Conservation (phyloP, 257 asterid genomes). For the Nicotiana tabacum region DNA sequence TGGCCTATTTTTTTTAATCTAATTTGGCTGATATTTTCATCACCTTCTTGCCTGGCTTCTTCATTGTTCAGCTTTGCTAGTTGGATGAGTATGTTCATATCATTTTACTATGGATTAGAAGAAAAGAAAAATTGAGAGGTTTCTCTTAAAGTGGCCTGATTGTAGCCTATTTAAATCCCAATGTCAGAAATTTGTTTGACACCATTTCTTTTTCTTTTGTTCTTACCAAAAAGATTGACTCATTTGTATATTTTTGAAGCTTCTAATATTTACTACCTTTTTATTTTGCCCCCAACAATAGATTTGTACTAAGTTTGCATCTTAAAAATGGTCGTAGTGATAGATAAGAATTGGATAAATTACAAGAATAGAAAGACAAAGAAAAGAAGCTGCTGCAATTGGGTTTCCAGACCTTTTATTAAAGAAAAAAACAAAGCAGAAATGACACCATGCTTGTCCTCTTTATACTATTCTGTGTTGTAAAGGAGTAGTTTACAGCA, state of each 20-base stretch:
- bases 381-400: not conserved
- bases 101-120: not conserved
- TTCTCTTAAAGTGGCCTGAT: not conserved
- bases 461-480: not conserved
- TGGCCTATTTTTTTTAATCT: not conserved
- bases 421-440: too few relatives aligned
- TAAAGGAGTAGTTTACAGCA: not conserved
- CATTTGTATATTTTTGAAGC: not conserved
- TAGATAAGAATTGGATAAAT: not conserved
- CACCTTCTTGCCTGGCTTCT: not conserved
- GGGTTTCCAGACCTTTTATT: not conserved
- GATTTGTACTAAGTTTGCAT: not conserved
- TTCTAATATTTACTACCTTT: not conserved
- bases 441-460: not conserved
- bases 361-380: not conserved
- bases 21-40: conserved; percentile 7
- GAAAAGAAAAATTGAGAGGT: not conserved
- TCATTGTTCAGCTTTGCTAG: not conserved
- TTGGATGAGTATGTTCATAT: not conserved
- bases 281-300: not conserved
- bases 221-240: not conserved
- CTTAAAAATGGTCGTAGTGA: not conserved
- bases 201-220: not conserved
- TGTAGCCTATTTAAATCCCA: not conserved
- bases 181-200: not conserved